Percentiles rank a stretch among this genome's conserved stretches.
Evolutionary conservation across 306 rosid species (phyloP).

Genomic region (Cucumis hystrix): DNA sequence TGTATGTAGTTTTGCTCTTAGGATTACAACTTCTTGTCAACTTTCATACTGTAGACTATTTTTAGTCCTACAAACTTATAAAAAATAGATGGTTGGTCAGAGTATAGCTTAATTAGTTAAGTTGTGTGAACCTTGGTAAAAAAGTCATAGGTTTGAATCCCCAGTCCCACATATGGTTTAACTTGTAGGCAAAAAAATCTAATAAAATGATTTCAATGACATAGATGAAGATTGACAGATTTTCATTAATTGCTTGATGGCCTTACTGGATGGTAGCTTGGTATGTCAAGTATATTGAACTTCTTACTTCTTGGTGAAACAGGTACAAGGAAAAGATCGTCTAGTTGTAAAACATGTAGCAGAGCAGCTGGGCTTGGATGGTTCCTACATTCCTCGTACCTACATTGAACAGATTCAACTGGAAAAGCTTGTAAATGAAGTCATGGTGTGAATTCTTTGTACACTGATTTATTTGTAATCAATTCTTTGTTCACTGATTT

Average conservation of each 20-base stretch:
- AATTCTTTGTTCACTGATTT: slow-evolving; percentile 1
- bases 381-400: slow-evolving; percentile 92
- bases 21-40: neutral
- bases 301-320: slow-evolving; percentile 13
- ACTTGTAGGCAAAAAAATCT: neutral
- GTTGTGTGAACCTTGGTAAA: neutral
- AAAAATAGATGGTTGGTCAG: neutral
- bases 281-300: neutral
- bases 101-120: neutral
- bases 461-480: neutral
- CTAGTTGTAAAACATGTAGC: slow-evolving; percentile 44
- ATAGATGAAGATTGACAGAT: neutral
- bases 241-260: neutral
- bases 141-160: neutral
- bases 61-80: neutral
- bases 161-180: neutral
- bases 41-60: neutral
- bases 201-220: neutral
- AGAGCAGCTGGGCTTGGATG: slow-evolving; percentile 82
- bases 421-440: slow-evolving; percentile 93
- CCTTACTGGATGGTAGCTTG: neutral
- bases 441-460: slow-evolving; percentile 56
- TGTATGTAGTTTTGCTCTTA: neutral
- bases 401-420: slow-evolving; percentile 96
- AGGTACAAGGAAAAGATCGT: slow-evolving; percentile 98